Base-by-base conservation (phyloP, 2,329 filamentous ascomycete genomes). In the Parastagonospora avenae region DNA sequence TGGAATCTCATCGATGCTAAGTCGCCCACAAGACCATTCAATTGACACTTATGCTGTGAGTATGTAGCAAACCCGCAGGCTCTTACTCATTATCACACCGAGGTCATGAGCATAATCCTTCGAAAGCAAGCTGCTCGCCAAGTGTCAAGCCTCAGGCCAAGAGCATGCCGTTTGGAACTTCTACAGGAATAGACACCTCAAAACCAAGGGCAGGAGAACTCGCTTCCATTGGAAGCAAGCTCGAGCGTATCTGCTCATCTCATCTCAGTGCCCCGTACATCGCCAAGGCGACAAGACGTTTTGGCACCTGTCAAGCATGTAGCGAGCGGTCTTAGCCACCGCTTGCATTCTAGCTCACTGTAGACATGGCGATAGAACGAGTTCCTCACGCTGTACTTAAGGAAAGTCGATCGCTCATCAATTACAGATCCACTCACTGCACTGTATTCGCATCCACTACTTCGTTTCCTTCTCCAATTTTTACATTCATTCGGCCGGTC, bases 401-500 rank as follows among this genome's bases (percentile, higher is more conserved):
- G 24, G 42, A 36, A 32, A 29, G 24, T 27, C n/a, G 14, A 14
- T 7, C 14, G 32, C 19, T 14, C 40, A 42, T 42, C 30, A 19
- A 32, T 33, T 8, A 35, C 8, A 10, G 14, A 12, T 42, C 29
- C 40, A 45, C 16, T 36, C 32, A 27, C 24, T 29, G 15, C 11
- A 39, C 12, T n/a, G 39, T 15, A 40, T 27, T 8, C 28, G 9
- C 10, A 42, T 37, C 40, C 8, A 19, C 29, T 14, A 16, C 27
- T 35, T 46, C 29, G 10, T 41, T 37, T 42, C 28, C 9, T 28
- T 15, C 36, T 15, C 31, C n/a, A 11, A 42, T 35, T 32, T 32
- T 46, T 54, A 16, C 9, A 11, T 49, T 50, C 43, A 45, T 58
- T 46, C 55, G 55, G 46, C 55, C 33, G 55, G 51, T 30, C 49